A percentile compares a stretch with the other conserved stretches of the same genome.
phyloP scores from a whole-genome alignment of 345 rosid species.

The Arabidopsis arenosa region DNA sequence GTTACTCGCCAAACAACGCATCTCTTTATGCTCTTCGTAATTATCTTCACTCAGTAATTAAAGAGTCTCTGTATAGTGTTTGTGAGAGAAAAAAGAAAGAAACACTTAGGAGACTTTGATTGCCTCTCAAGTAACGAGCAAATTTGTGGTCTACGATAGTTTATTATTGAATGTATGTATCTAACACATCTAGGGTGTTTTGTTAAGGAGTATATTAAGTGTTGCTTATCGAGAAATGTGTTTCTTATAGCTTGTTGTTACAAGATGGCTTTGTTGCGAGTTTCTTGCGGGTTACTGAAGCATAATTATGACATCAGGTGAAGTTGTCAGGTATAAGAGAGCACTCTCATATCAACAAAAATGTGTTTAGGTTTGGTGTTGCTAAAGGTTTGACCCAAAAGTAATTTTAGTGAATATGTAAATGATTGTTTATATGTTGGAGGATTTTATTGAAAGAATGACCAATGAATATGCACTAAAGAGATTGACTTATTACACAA shows the following conservation, averaged over 20 bases:
- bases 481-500: constrained; percentile 29
- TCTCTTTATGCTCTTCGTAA: constrained; percentile 67
- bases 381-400: not conserved
- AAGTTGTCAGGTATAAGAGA: too few relatives aligned
- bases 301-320: too few relatives aligned
- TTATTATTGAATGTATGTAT: not conserved
- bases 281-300: too few relatives aligned
- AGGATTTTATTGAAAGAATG: constrained; percentile 19
- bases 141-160: not conserved
- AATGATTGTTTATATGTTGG: not conserved
- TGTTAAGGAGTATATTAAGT: not conserved
- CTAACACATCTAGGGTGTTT: not conserved
- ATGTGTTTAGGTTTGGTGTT: too few relatives aligned
- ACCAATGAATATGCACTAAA: constrained; percentile 20
- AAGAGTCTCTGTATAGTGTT: constrained; percentile 12
- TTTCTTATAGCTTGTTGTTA: too few relatives aligned
- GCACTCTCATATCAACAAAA: too few relatives aligned
- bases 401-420: not conserved
- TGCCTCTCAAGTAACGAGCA: not conserved
- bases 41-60: not conserved
- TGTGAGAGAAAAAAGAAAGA: constrained; percentile 19
- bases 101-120: constrained; percentile 4
- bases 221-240: too few relatives aligned
- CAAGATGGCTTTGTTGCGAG: too few relatives aligned
- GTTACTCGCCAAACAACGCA: constrained; percentile 70